Percentiles rank a stretch among this genome's conserved stretches.
These are phyloP conservation scores for Aspergillus tamarii DNA, from an alignment of 2,329 filamentous ascomycete genomes.

Conservation along the genomic window DNA sequence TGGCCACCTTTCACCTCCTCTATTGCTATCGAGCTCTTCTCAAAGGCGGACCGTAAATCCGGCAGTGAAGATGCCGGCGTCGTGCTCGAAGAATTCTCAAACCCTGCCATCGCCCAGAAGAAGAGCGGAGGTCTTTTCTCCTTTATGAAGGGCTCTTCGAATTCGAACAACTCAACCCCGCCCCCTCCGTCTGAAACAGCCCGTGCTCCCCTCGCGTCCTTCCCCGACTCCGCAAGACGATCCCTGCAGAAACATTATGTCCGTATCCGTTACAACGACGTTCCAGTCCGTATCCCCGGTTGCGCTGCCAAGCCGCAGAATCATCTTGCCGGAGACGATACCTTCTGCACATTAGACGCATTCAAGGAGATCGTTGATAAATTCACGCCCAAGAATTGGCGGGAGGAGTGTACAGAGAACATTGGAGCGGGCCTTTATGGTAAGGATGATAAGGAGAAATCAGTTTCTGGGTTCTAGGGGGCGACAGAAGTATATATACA, in stretches of 20 bases:
- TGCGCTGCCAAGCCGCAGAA: constrained; percentile 72
- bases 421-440: constrained; percentile 59
- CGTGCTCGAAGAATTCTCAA: constrained; percentile 29
- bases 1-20: constrained; percentile 97
- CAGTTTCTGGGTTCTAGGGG: constrained; percentile 42
- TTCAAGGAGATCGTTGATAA: constrained; percentile 94
- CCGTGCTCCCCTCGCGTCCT: constrained; percentile 35
- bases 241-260: constrained; percentile 73
- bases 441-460: constrained; percentile 40
- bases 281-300: constrained; percentile 77
- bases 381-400: constrained; percentile 83
- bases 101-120: constrained; percentile 28
- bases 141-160: constrained; percentile 30
- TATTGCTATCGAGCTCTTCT: constrained; percentile 88
- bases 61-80: constrained; percentile 19
- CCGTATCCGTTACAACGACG: constrained; percentile 87
- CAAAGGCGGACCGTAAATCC: constrained; percentile 26
- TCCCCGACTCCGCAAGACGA: constrained; percentile 32
- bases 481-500: neutral
- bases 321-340: constrained; percentile 83
- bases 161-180: constrained; percentile 21
- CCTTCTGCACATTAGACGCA: constrained; percentile 86
- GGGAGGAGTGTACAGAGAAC: constrained; percentile 61
- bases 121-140: constrained; percentile 35
- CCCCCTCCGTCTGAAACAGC: constrained; percentile 33